Evolutionary conservation across 1,284 basidiomycete genomes (phyloP).

Genomic region (Rhodotorula sp.): DNA sequence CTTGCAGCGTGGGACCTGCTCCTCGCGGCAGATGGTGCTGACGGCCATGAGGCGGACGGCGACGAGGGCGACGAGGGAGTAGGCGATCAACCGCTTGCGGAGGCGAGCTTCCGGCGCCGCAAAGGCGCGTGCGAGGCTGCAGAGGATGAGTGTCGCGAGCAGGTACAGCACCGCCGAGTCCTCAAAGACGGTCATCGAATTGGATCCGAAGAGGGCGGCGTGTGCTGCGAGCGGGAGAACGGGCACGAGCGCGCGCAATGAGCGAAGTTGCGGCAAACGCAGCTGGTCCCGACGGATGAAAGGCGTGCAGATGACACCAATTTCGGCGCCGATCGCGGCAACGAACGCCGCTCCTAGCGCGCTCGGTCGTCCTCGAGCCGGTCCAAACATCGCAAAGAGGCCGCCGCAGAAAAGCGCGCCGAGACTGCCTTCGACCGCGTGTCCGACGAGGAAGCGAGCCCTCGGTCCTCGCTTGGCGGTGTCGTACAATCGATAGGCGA

Average conservation of each 20-base stretch:
- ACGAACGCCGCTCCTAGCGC: not conserved
- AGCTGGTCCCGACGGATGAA: not conserved
- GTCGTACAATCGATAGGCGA: conserved; percentile 47
- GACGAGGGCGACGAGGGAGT: conserved; percentile 65
- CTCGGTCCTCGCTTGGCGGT: conserved; percentile 34
- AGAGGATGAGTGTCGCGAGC: conserved; percentile 59
- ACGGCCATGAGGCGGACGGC: conserved; percentile 69
- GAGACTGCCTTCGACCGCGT: conserved; percentile 43
- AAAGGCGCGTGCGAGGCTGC: conserved; percentile 52
- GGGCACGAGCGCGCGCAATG: conserved; percentile 9
- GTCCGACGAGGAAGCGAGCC: conserved; percentile 29
- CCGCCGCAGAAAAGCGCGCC: conserved; percentile 38
- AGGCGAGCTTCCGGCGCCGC: conserved; percentile 67
- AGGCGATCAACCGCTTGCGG: conserved; percentile 70
- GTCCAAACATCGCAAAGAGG: conserved; percentile 2
- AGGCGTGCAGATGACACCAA: conserved; percentile 46
- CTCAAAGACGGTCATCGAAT: conserved; percentile 96
- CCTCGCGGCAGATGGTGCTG: conserved; percentile 87
- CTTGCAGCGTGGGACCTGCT: conserved; percentile 80
- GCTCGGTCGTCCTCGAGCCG: not conserved
- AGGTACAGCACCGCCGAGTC: conserved; percentile 77
- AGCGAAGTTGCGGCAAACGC: conserved; percentile 1
- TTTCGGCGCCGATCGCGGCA: conserved; percentile 45
- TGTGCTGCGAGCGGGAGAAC: conserved; percentile 37
- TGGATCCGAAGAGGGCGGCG: conserved; percentile 58